Evolutionary conservation across 2,329 filamentous ascomycete species (phyloP), one percentile per base, ranked within the genome.

Genomic region (Apiospora marii): DNA sequence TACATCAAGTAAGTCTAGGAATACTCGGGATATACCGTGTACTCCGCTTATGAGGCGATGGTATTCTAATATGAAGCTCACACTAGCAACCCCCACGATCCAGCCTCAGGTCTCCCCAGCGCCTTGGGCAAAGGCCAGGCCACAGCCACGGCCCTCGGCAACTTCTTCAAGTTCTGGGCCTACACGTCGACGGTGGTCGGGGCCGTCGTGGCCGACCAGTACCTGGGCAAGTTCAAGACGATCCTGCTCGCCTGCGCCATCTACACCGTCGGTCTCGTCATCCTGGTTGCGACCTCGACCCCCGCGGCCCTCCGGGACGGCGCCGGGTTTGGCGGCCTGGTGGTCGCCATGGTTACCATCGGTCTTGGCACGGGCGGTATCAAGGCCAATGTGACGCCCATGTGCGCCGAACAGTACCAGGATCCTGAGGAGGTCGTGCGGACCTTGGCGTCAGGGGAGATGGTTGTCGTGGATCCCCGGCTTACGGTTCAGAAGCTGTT

Each of bases 401-500:
- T 88, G 71, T 91, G 91, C 76, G 91, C 90, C 70, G 91, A 93
- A 75, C 92, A 93, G 82, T 91, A 92, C 76, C 86, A 85, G 71
- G 83, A 85, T 77, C 89, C 86, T 80, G 89, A 81, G 80, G 81
- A 68, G 76, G 72, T 90, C 86, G 84, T 90, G 68, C 84, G 83
- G 77, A 87, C 84, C 1, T 81, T 87, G 61, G 81, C 84, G 75
- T 81, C 75, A 8, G 89, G 88, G 51, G 87, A 90, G 81, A 84
- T 86, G 84, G 90, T 93, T 71, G 86, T 94, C 74, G 87, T 93
- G 37, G 91, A 93, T 76, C 91, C 91, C 0, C 85, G 88, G 51
- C 84, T 92, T 71, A 93, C 92, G 1, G 88, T 91, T 74, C 89
- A 92, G 77, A 86, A 90, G 68, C 90, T 93, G 74, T 93, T 92